Base-by-base conservation (phyloP, 139 green algal species). In the Desmodesmus armatus region DNA sequence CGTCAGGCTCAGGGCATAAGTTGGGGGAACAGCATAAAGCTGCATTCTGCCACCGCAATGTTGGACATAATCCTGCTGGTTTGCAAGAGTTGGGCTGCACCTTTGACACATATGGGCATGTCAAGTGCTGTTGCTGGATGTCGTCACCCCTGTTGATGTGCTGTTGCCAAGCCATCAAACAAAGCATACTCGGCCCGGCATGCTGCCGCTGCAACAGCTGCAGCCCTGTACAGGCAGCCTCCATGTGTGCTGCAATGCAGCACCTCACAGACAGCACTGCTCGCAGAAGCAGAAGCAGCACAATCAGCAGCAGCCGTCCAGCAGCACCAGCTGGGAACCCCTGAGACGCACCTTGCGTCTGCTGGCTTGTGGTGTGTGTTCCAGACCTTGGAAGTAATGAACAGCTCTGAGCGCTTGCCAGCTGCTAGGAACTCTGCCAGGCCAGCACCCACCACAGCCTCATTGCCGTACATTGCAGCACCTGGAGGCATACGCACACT, bases 351-450 rank as follows among this genome's bases (percentile, higher is more conserved):
- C 71, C 71, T 62, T 41, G 95, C 91, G 33, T 87, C 89, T 19
- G 86, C 87, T 13, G 94, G 93, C 5, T 87, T 79, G 88, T 96
- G 92, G 37, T 92, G 82, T 29, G 85, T 87, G 80, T 96, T 96
- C 92, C 95, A 96, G 39, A 97, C 67, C 87, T 98, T 98, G 83
- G 80, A 92, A 19, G 88, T 93, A 25, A 98, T 87, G 87, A 96
- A 98, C 39, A 98, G 91, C 86, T 97, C 88, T 0, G 88, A 63
- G 33, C 95, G 87, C 0, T 87, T 63, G 31, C 88, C 85, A 53
- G 63, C 35, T 1, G 55, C 78, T 0, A 95, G 85, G 60, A 93
- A 95, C 3, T 89, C 88, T 23, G 80, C 49, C 43, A 98, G 77
- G 39, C 88, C 95, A 75, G 94, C 78, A 21, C 94, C 95, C 13